These are phyloP conservation scores for Millerozyma miso DNA, from an alignment of 805 yeast genomes.

Conservation along the genomic window DNA sequence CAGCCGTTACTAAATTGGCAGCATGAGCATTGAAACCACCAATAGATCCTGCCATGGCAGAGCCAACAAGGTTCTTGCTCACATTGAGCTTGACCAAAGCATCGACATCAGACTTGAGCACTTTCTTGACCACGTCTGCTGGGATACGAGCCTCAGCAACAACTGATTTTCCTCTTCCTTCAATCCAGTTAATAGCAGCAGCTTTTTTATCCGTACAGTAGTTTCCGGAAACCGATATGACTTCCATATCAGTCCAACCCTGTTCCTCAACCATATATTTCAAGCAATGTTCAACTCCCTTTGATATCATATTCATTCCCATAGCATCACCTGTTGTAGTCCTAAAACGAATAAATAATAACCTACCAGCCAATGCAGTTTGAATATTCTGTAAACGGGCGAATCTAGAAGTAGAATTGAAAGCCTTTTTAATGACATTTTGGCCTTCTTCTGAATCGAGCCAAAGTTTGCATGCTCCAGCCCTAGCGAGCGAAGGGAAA, in stretches of 20 bases:
- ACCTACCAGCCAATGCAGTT: constrained; percentile 91
- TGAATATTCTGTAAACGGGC: constrained; percentile 89
- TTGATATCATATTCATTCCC: constrained; percentile 99
- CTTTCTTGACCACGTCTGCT: constrained; percentile 69
- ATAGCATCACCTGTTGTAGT: constrained; percentile 99
- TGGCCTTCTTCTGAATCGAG: constrained; percentile 95
- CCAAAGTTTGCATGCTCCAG: constrained; percentile 95
- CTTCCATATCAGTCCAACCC: constrained; percentile 92
- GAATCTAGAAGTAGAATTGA: constrained; percentile 94
- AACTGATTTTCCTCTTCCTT: constrained; percentile 97
- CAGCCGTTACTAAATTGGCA: constrained; percentile 92
- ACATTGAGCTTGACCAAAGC: constrained; percentile 88
- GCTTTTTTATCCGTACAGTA: constrained; percentile 97
- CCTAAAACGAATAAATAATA: constrained; percentile 84
- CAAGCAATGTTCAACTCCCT: constrained; percentile 90
- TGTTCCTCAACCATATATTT: constrained; percentile 79
- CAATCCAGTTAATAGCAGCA: constrained; percentile 98
- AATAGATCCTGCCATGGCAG: constrained; percentile 97
- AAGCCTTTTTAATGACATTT: constrained; percentile 73
- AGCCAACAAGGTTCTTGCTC: constrained; percentile 87
- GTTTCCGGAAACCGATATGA: constrained; percentile 92
- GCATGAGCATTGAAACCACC: constrained; percentile 99
- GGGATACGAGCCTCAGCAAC: constrained; percentile 96
- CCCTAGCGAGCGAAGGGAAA: constrained; percentile 75
- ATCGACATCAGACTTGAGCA: constrained; percentile 86